Evolutionary conservation across 2,329 filamentous ascomycete genomes (phyloP).

Genomic region (Fusarium lyarnte): DNA sequence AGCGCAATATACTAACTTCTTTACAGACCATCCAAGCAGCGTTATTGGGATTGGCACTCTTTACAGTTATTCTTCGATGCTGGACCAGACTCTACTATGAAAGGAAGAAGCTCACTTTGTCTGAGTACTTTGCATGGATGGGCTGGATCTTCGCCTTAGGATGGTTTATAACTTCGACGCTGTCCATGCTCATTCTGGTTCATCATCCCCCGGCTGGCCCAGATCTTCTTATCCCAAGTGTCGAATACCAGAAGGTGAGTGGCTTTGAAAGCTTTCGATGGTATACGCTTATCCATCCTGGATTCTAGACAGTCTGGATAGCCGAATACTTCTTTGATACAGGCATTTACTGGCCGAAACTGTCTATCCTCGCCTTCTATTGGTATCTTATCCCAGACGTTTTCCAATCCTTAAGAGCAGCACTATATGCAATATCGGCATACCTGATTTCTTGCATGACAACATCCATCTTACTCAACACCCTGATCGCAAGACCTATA

Average conservation of each 20-base stretch:
- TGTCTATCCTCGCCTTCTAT: constrained; percentile 11
- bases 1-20: not conserved
- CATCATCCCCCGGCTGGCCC: not conserved
- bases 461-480: not conserved
- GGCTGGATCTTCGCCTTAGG: constrained; percentile 5
- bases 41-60: not conserved
- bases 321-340: constrained; percentile 12
- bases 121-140: not conserved
- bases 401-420: not conserved
- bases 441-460: not conserved
- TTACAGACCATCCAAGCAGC: not conserved
- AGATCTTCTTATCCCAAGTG: not conserved
- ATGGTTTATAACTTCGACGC: constrained; percentile 3
- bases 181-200: not conserved
- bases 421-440: not conserved
- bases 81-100: not conserved
- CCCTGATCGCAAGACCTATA: not conserved
- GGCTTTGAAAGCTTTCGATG: not conserved
- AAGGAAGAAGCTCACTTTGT: not conserved
- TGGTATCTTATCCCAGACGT: constrained; percentile 15
- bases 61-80: not conserved
- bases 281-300: rapidly evolving
- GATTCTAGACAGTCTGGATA: not conserved
- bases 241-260: not conserved
- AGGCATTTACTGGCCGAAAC: constrained; percentile 9